phyloP scores from a whole-genome alignment of 2,329 filamentous ascomycete species.

The Alternaria panax region DNA sequence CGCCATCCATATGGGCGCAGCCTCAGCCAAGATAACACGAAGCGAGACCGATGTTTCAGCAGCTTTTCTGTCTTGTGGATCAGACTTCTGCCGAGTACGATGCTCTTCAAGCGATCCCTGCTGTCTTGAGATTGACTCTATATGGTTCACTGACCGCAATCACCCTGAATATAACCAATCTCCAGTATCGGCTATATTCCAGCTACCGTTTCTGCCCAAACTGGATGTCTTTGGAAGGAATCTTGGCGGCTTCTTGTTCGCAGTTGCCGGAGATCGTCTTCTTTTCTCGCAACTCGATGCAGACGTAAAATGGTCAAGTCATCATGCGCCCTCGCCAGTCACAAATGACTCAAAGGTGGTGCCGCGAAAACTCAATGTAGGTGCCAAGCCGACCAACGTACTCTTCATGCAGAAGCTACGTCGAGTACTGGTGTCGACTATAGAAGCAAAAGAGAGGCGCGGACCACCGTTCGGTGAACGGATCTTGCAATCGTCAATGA shows the following conservation, averaged over 20 bases:
- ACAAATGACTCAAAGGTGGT: conserved; percentile 24
- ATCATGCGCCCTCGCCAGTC: background rate
- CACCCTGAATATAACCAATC: conserved; percentile 41
- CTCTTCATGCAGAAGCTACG: conserved; percentile 55
- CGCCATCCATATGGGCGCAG: conserved; percentile 34
- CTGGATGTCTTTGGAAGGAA: conserved; percentile 49
- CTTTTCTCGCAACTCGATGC: conserved; percentile 58
- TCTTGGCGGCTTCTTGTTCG: conserved; percentile 56
- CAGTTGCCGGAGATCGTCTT: conserved; percentile 57
- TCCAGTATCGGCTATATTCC: conserved; percentile 41
- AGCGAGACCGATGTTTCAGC: conserved; percentile 33
- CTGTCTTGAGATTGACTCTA: conserved; percentile 38
- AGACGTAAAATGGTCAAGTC: conserved; percentile 31
- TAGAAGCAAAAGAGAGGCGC: conserved; percentile 44
- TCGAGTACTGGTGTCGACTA: conserved; percentile 59
- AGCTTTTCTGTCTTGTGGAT: conserved; percentile 51
- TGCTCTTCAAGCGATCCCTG: conserved; percentile 15
- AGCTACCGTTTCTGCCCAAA: conserved; percentile 31
- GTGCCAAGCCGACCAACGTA: conserved; percentile 44
- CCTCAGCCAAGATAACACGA: conserved; percentile 33
- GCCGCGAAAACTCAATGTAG: conserved; percentile 37
- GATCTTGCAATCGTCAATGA: conserved; percentile 47
- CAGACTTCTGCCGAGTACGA: conserved; percentile 47
- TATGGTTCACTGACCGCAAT: conserved; percentile 48
- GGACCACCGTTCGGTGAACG: conserved; percentile 43